Evolutionary conservation across 2,329 filamentous ascomycete genomes (phyloP).

Genomic region (Colletotrichum caudatum): DNA sequence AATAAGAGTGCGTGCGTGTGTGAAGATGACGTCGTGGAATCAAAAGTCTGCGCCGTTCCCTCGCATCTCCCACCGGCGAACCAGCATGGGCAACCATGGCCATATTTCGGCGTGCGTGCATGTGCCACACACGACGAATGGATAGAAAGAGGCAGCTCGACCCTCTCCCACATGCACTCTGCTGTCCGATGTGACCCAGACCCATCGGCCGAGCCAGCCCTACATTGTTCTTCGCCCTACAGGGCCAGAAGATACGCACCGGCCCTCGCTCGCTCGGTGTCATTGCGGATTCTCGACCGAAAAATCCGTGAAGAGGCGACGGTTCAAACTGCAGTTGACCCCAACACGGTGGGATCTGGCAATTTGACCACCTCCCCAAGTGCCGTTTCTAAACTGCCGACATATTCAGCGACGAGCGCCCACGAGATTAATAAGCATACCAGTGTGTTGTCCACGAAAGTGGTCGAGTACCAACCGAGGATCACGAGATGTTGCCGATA

Average conservation of each 20-base stretch:
- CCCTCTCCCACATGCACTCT: slow-evolving; percentile 27
- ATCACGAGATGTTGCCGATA: not conserved
- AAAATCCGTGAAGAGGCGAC: slow-evolving; percentile 5
- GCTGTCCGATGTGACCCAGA: slow-evolving; percentile 26
- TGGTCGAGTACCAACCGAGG: not conserved
- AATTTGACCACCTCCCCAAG: not conserved
- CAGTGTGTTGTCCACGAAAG: slow-evolving; percentile 6
- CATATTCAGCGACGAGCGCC: slow-evolving; percentile 22
- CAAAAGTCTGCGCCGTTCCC: slow-evolving; percentile 16
- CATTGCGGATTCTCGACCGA: not conserved
- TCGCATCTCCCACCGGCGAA: slow-evolving; percentile 20
- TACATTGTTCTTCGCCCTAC: slow-evolving; percentile 32
- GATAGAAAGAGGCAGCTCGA: slow-evolving; percentile 18
- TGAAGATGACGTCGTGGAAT: slow-evolving; percentile 27
- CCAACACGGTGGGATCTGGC: slow-evolving; percentile 4
- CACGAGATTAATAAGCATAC: not conserved
- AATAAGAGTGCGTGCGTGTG: not conserved
- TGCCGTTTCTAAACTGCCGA: slow-evolving; percentile 35
- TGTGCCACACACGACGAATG: slow-evolving; percentile 16
- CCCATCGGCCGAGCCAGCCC: slow-evolving; percentile 28
- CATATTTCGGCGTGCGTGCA: slow-evolving; percentile 1
- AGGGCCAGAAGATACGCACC: slow-evolving; percentile 15
- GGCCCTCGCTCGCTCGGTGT: slow-evolving; percentile 9
- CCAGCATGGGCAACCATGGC: slow-evolving; percentile 17
- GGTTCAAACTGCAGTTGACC: not conserved